These are phyloP conservation scores for Kodamaea anthophila DNA, from an alignment of 1,139 yeast genomes.

Conservation along the genomic window DNA sequence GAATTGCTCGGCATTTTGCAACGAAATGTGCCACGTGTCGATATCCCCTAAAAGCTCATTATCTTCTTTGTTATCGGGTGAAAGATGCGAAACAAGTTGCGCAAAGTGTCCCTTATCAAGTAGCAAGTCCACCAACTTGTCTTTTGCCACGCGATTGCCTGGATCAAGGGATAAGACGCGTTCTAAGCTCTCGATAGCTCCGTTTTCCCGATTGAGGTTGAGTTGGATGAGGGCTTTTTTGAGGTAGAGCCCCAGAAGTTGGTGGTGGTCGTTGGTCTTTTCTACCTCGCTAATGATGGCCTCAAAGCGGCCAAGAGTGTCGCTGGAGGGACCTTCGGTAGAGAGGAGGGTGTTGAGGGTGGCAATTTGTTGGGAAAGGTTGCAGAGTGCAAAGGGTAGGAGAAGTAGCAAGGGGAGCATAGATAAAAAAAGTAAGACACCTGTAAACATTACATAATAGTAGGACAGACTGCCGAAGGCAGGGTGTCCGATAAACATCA, in stretches of 20 bases:
- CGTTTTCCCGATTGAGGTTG: slow-evolving; percentile 39
- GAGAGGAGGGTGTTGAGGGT: slow-evolving; percentile 10
- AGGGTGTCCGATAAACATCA: no score
- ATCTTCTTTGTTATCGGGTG: slow-evolving; percentile 3
- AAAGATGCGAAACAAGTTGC: slow-evolving; percentile 5
- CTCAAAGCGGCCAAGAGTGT: slow-evolving; percentile 22
- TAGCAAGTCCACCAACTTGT: slow-evolving; percentile 37
- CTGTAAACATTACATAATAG: no score
- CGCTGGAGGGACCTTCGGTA: slow-evolving; percentile 22
- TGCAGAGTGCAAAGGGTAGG: no score
- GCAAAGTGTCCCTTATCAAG: slow-evolving; percentile 41
- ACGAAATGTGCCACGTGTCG: slow-evolving; percentile 13
- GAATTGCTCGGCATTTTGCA: slow-evolving; percentile 14
- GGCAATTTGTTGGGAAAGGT: slow-evolving; percentile 3
- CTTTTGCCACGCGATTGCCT: slow-evolving; percentile 36
- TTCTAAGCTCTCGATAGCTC: slow-evolving; percentile 44
- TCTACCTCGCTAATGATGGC: slow-evolving; percentile 14
- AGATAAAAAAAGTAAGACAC: no score
- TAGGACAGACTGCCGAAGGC: no score
- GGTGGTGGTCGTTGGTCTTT: slow-evolving; percentile 3
- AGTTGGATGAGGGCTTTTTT: slow-evolving; percentile 52
- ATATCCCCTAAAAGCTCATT: slow-evolving; percentile 9
- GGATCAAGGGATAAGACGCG: slow-evolving; percentile 37
- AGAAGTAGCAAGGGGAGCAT: no score
- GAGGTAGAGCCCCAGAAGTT: slow-evolving; percentile 36